These are phyloP conservation scores for Steccherinum ochraceum DNA, from an alignment of 768 basidiomycete species.

Conservation along the genomic window DNA sequence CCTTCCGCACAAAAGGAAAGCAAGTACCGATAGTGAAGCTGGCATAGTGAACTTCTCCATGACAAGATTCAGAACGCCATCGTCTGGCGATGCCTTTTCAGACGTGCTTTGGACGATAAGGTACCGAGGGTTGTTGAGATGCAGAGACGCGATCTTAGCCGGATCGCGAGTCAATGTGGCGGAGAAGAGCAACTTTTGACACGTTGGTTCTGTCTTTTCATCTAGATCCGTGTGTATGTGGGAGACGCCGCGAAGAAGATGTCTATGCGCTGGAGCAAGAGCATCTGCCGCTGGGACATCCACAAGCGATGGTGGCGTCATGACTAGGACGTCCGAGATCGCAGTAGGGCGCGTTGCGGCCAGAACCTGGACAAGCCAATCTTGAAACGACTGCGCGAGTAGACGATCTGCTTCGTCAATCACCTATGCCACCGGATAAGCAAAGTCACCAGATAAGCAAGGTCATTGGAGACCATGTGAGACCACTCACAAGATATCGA, in stretches of 20 bases:
- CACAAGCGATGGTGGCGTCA: not conserved
- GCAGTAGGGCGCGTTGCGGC: constrained; percentile 50
- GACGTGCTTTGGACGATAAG: constrained; percentile 67
- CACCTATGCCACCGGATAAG: constrained; percentile 42
- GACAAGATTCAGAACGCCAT: constrained; percentile 43
- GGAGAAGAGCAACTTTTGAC: constrained; percentile 94
- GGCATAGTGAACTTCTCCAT: constrained; percentile 84
- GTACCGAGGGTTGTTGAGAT: constrained; percentile 77
- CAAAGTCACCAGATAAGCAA: not conserved
- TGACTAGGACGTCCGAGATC: not conserved
- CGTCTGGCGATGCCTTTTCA: constrained; percentile 25
- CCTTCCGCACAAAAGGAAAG: not conserved
- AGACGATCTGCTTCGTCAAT: constrained; percentile 98
- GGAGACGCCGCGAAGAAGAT: constrained; percentile 32
- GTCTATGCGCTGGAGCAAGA: constrained; percentile 55
- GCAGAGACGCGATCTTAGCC: constrained; percentile 80
- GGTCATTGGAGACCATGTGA: not conserved
- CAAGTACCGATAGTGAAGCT: constrained; percentile 58
- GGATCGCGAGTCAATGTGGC: constrained; percentile 95
- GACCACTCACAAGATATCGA: constrained; percentile 73
- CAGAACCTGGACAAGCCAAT: constrained; percentile 85
- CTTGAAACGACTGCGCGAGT: constrained; percentile 91
- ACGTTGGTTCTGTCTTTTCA: constrained; percentile 57
- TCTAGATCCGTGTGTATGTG: constrained; percentile 42
- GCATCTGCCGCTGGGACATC: constrained; percentile 40